A percentile compares a stretch with the other conserved stretches of the same genome.
Evolutionary conservation across 1,139 yeast species (phyloP).

Genomic region (Arxiozyma bovina): DNA sequence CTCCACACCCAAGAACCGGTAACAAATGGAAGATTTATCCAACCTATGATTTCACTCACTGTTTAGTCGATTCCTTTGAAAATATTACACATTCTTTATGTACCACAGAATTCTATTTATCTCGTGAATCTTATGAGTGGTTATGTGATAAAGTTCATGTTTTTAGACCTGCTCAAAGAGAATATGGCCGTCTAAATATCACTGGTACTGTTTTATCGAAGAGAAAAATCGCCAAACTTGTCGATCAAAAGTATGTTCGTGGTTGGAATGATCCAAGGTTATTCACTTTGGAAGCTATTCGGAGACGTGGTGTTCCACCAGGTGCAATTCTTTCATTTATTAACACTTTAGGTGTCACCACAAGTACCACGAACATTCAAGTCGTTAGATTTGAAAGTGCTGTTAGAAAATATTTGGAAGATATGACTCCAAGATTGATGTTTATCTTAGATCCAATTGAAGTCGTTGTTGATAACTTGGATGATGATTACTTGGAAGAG

Average conservation of each 20-base stretch:
- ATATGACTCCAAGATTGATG: slow-evolving; percentile 91
- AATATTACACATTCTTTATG: slow-evolving; percentile 92
- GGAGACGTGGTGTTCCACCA: slow-evolving; percentile 99
- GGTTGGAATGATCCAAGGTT: slow-evolving; percentile 99
- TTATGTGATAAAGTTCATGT: slow-evolving; percentile 91
- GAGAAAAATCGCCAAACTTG: slow-evolving; percentile 90
- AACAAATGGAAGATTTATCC: slow-evolving; percentile 97
- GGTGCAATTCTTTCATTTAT: slow-evolving; percentile 91
- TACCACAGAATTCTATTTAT: slow-evolving; percentile 85
- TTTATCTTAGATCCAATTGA: slow-evolving; percentile 82
- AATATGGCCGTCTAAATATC: slow-evolving; percentile 90
- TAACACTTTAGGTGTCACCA: slow-evolving; percentile 93
- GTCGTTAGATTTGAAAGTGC: slow-evolving; percentile 82
- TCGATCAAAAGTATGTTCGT: slow-evolving; percentile 69
- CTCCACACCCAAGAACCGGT: slow-evolving; percentile 94
- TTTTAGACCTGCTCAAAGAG: slow-evolving; percentile 97
- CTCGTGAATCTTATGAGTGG: slow-evolving; percentile 97
- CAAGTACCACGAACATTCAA: slow-evolving; percentile 86
- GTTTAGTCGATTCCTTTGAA: slow-evolving; percentile 95
- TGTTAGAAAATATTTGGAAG: slow-evolving; percentile 78
- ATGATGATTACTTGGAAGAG: slow-evolving; percentile 60
- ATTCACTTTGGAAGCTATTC: slow-evolving; percentile 86
- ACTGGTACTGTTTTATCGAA: slow-evolving; percentile 93
- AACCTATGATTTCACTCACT: slow-evolving; percentile 96
- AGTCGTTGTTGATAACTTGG: slow-evolving; percentile 73